Evolutionary conservation across 78 protist species (phyloP), one percentile per base, ranked within the genome.

Genomic region (Mastigamoeba balamuthi): DNA sequence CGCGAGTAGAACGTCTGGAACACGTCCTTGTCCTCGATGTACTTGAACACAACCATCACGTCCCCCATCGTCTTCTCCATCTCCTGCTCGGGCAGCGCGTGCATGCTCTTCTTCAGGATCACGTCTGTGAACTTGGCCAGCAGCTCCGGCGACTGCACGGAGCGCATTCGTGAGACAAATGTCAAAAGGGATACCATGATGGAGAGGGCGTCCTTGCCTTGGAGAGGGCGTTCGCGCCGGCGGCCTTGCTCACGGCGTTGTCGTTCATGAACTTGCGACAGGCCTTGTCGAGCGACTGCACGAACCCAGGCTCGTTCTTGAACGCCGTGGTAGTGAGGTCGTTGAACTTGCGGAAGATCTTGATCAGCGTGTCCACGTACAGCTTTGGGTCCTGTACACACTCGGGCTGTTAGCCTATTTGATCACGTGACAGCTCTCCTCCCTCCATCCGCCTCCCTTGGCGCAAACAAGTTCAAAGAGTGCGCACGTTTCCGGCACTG

Each of bases 1-100:
- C 82, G 75, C 8, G 79, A 44, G 69, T 91, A 91, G 78, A 88
- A 88, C 76, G 86, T 85, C 76, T 88, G 91, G 43, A 91, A 91
- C 17, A 91, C 92, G 64, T 91, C 95, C 66, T 86, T 88, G 67
- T 91, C 93, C 8, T 91, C 93, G 17, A 91, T 48, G 78, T 91
- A 91, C 72, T 88, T 82, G 40, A 88, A 91, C 27, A 91, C 87
- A 17, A 65, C 77, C 90, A 83, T 81, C 67, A 5, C 74, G n/a
- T 40, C 67, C 77, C 39, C 72, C 85, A 82, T 75, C 74, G 30
- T 85, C 90, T 6, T 83, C 58, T 64, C 76, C 90, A 28, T 85
- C 90, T 37, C 82, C 82, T 39, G 74, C 75, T 25, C 58, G 67
- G 28, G 90, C 78, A 30, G 71, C 40, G n/a, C n/a, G n/a, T n/a